Evolutionary conservation across 2,329 filamentous ascomycete species (phyloP).

Genomic region (Penicillium griseofulvum): DNA sequence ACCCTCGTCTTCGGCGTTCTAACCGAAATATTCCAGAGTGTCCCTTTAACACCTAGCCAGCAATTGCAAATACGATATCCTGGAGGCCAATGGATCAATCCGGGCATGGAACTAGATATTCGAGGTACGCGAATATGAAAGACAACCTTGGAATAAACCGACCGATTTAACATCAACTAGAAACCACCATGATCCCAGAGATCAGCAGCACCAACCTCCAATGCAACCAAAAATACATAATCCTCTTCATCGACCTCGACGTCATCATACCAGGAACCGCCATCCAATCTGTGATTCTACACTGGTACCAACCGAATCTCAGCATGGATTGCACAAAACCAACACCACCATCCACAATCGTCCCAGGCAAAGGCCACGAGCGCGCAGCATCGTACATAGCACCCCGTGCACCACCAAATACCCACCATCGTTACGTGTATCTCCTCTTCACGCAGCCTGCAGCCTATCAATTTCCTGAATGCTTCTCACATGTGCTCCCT

Average conservation of each 20-base stretch:
- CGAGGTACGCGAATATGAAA: not conserved
- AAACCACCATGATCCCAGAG: constrained; percentile 12
- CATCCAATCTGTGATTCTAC: constrained; percentile 22
- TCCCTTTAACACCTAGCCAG: not conserved
- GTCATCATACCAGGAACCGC: constrained; percentile 14
- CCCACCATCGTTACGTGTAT: constrained; percentile 33
- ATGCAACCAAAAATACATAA: constrained; percentile 15
- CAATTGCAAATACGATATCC: constrained; percentile 21
- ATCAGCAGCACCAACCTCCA: constrained; percentile 16
- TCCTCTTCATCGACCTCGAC: constrained; percentile 28
- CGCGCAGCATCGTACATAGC: constrained; percentile 26
- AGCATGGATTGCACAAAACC: constrained; percentile 2
- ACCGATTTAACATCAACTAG: constrained; percentile 1
- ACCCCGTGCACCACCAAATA: constrained; percentile 27
- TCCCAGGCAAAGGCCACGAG: constrained; percentile 1
- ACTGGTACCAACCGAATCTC: constrained; percentile 30
- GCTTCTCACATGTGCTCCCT: constrained; percentile 34
- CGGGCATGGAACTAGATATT: constrained; percentile 16
- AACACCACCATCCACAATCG: not conserved
- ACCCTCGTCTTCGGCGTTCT: not conserved
- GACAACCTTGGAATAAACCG: not conserved
- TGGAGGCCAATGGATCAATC: constrained; percentile 16
- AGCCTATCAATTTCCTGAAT: constrained; percentile 29
- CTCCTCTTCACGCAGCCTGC: constrained; percentile 29
- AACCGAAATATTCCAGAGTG: not conserved